Percentiles rank a stretch among this genome's conserved stretches.
Evolutionary conservation across 441 rosid genomes (phyloP).

Genomic region (Gossypium trilobum): DNA sequence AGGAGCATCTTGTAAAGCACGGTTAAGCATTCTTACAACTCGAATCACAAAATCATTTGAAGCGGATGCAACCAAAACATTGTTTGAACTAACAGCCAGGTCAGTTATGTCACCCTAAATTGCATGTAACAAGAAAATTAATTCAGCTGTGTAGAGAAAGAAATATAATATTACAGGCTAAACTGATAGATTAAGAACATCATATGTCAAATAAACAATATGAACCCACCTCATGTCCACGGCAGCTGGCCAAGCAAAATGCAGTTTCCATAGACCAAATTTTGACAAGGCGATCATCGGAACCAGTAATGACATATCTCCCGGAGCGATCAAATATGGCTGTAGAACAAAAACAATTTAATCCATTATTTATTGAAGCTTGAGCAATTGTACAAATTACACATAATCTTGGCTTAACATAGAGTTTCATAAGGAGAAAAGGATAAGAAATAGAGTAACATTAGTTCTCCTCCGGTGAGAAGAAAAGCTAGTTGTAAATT

Average conservation of each 20-base stretch:
- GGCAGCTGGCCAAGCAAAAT: slow-evolving; percentile 78
- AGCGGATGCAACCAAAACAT: slow-evolving; percentile 71
- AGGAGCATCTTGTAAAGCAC: slow-evolving; percentile 4
- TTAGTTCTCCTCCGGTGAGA: not conserved
- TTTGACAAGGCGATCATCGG: slow-evolving; percentile 81
- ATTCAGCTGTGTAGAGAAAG: slow-evolving; percentile 12
- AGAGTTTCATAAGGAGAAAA: not conserved
- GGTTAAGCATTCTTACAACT: slow-evolving; percentile 48
- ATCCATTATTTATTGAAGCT: not conserved
- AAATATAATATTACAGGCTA: slow-evolving; percentile 18
- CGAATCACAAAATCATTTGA: slow-evolving; percentile 73
- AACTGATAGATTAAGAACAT: slow-evolving; percentile 4
- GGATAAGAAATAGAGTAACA: not conserved
- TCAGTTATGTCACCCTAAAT: slow-evolving; percentile 77
- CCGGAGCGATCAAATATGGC: slow-evolving; percentile 79
- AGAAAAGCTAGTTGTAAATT: not conserved
- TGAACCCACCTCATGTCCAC: slow-evolving; percentile 73
- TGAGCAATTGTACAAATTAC: not conserved
- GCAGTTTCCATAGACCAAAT: slow-evolving; percentile 90
- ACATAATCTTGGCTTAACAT: not conserved
- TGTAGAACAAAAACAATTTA: slow-evolving; percentile 26
- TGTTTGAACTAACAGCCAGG: slow-evolving; percentile 74
- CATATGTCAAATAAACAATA: slow-evolving; percentile 18
- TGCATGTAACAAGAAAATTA: slow-evolving; percentile 20
- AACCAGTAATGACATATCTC: slow-evolving; percentile 74